Conservation (phyloP, 2,329 filamentous ascomycete species). For the Calonectria honghensis region DNA sequence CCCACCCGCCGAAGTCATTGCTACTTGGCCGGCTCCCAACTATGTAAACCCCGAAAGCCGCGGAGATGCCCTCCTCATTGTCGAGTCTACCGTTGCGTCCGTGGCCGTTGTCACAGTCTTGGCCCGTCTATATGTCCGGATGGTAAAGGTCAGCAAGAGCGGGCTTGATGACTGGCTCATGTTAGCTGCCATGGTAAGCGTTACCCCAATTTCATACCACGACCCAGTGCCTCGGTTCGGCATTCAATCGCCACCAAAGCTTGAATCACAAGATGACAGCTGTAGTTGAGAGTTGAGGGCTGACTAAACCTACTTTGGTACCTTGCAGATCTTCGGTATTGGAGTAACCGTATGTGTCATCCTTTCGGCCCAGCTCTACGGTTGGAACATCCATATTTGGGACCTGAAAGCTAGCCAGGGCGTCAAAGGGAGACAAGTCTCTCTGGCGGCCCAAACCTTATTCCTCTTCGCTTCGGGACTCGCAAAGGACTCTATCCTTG, state of each 20-base stretch:
- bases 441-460: constrained; percentile 62
- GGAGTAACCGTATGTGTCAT: constrained; percentile 60
- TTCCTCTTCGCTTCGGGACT: constrained; percentile 63
- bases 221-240: constrained; percentile 36
- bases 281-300: background rate
- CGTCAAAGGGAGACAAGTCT: constrained; percentile 59
- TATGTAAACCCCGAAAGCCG: constrained; percentile 61
- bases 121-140: constrained; percentile 62
- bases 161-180: constrained; percentile 66
- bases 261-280: background rate
- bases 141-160: constrained; percentile 57
- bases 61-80: constrained; percentile 61
- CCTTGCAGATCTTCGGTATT: constrained; percentile 58
- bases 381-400: constrained; percentile 63
- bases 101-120: constrained; percentile 59
- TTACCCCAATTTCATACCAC: background rate
- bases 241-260: background rate
- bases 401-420: constrained; percentile 57
- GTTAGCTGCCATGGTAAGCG: constrained; percentile 60
- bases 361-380: constrained; percentile 59
- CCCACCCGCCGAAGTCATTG: constrained; percentile 60
- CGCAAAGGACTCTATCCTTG: constrained; percentile 64
- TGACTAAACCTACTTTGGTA: constrained; percentile 33
- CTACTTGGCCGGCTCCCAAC: constrained; percentile 63
- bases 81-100: constrained; percentile 60